phyloP scores from a whole-genome alignment of 83 land plant genomes.

The Diphasiastrum complanatum region DNA sequence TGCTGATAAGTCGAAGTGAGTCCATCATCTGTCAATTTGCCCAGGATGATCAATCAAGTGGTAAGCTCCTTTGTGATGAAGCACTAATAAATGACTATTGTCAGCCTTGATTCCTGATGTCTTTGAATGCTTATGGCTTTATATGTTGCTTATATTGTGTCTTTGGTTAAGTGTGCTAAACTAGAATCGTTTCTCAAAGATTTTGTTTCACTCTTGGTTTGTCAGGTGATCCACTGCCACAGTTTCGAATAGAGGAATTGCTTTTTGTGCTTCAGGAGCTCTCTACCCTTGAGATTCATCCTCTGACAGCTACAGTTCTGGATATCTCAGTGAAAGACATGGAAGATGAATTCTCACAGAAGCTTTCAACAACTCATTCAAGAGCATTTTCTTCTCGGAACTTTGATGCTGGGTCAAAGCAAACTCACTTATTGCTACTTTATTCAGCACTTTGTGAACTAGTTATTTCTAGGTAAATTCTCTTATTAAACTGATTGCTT shows the following conservation, averaged over 20 bases:
- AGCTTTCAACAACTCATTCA: constrained; percentile 12
- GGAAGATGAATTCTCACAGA: not conserved
- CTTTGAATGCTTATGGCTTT: not conserved
- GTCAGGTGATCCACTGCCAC: constrained; percentile 65
- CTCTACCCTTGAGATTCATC: constrained; percentile 57
- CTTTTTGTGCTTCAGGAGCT: constrained; percentile 64
- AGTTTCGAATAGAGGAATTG: constrained; percentile 59
- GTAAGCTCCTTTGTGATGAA: constrained; percentile 26
- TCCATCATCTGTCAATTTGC: constrained; percentile 54
- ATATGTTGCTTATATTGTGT: not conserved
- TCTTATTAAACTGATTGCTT: not conserved
- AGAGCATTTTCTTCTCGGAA: constrained; percentile 20
- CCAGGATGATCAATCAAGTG: constrained; percentile 57
- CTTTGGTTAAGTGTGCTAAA: not conserved
- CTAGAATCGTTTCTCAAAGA: too few species aligned
- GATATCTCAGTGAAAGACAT: constrained; percentile 20
- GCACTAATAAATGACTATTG: too few species aligned
- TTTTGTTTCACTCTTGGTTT: not conserved
- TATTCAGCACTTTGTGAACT: constrained; percentile 77
- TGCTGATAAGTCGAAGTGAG: constrained; percentile 63
- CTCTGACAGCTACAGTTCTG: constrained; percentile 44
- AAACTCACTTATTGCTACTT: constrained; percentile 59
- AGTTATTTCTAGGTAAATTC: constrained; percentile 36
- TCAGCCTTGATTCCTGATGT: not conserved
- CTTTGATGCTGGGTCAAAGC: constrained; percentile 17